These are phyloP conservation scores for Geranomyces michiganensis DNA, from an alignment of 192 early-diverging fungal species.

Conservation along the genomic window DNA sequence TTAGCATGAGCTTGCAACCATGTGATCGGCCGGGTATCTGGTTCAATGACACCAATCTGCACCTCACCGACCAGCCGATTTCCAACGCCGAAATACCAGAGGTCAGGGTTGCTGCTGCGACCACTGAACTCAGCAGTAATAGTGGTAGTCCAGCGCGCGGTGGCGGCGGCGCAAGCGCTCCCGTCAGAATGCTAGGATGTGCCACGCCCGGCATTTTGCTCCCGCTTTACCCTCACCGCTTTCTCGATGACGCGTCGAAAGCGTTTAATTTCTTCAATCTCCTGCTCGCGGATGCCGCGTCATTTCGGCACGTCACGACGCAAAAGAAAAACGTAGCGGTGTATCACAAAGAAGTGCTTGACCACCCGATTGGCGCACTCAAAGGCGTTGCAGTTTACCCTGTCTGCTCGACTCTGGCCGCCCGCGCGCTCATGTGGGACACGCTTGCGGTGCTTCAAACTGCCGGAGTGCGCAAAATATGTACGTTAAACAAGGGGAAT, in stretches of 20 bases:
- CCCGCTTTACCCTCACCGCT: slow-evolving; percentile 21
- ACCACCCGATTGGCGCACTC: slow-evolving; percentile 25
- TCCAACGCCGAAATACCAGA: background rate
- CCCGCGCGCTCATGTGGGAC: slow-evolving; percentile 14
- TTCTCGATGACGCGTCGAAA: background rate
- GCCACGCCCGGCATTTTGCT: slow-evolving; percentile 10
- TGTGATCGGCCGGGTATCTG: background rate
- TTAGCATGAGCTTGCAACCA: background rate
- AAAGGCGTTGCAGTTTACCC: slow-evolving; percentile 24
- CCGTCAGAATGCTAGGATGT: background rate
- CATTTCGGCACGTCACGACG: slow-evolving; percentile 13
- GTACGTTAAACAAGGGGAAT: slow-evolving; percentile 13
- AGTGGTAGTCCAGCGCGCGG: background rate
- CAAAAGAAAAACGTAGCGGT: slow-evolving; percentile 25
- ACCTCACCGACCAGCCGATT: background rate
- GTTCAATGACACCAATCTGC: background rate
- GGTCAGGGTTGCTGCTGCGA: background rate
- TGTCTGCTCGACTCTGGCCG: background rate
- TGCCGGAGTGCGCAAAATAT: slow-evolving; percentile 26
- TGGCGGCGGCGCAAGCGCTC: background rate
- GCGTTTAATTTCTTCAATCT: slow-evolving; percentile 21
- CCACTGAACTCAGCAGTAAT: background rate
- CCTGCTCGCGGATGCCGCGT: slow-evolving; percentile 12
- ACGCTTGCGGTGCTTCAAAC: slow-evolving; percentile 25
- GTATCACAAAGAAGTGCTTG: slow-evolving; percentile 19